Base-by-base conservation (phyloP, 257 asterid species). In the Scutellaria baicalensis region DNA sequence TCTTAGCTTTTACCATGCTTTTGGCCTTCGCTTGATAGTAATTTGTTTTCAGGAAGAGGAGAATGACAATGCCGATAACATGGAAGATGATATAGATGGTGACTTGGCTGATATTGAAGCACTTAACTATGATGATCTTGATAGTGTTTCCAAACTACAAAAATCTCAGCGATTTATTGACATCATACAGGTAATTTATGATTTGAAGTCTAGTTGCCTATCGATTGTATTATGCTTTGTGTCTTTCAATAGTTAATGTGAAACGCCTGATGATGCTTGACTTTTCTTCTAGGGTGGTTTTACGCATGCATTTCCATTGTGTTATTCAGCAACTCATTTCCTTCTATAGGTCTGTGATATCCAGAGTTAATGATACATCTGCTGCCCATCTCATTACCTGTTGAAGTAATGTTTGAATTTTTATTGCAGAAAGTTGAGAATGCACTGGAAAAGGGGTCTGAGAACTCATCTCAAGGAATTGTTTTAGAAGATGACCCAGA, bases 401-500 rank as follows among this genome's bases (percentile, higher is more conserved):
- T 48, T 42, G 39, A 36, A 44, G 5, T 79, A 33, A 58, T 64
- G 43, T 8, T 72, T 65, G 45, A 20, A 33, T n/a, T 72, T 72
- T 52, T 65, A 16, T 74, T 83, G 79, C 84, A 92, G 98, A 91
- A 89, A 91, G 97, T 93, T 14, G 97, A 87, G 77, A 83, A 76
- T 59, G 99, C 97, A 9, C 88, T 93, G 62, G 87, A 72, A 42
- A 89, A 76, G 79, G 97, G 88, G 10, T 79, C 85, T 57, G 91
- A 78, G 47, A 75, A 59, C 63, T 69, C 94, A 14, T 67, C 77
- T 60, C 87, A 82, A 18, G 93, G 88, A 57, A 73, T 82, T 59
- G 89, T 81, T 50, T 71, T 91, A 62, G 99, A 93, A 82, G 99
- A 91, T 78, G 97, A 93, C 77, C 99, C 96, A 9, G 99, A 93